Conservation (phyloP, 2,329 filamentous ascomycete species). For the Fusarium domesticum region DNA sequence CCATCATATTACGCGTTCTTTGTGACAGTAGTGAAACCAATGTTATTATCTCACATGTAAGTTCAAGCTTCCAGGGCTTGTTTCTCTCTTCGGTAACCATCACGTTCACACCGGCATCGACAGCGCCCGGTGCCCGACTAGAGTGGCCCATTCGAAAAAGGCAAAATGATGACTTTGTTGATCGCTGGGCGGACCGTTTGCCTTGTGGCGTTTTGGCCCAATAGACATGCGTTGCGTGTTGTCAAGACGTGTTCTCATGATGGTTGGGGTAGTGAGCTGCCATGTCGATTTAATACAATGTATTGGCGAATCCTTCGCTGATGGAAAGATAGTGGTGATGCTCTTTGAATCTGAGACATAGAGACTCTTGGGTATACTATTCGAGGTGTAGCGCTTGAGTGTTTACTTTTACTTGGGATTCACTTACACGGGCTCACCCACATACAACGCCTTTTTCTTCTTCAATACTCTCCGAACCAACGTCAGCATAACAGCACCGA, state of each 20-base stretch:
- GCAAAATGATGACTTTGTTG: neutral
- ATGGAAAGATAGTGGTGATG: too few species aligned
- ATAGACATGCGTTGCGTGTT: constrained; percentile 6
- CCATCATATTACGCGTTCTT: too few species aligned
- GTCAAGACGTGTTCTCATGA: constrained; percentile 1
- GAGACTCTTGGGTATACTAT: too few species aligned
- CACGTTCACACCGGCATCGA: too few species aligned
- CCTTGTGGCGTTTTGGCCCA: constrained; percentile 25
- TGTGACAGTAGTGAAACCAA: neutral
- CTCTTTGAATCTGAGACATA: too few species aligned
- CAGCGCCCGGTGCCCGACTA: neutral
- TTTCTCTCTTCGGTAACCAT: neutral
- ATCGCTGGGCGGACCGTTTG: constrained; percentile 3
- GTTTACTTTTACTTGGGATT: too few species aligned
- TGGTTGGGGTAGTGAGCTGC: constrained; percentile 5
- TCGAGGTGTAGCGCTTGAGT: too few species aligned
- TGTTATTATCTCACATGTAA: neutral
- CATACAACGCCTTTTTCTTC: too few species aligned
- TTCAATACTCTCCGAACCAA: neutral
- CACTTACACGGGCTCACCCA: too few species aligned
- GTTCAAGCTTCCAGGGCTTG: neutral
- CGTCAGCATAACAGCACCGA: neutral
- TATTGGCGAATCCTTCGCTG: too few species aligned
- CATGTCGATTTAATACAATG: constrained; percentile 11
- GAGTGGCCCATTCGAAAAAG: neutral